Conservation (phyloP, 2,329 filamentous ascomycete genomes). For the Cadophora sp. region DNA sequence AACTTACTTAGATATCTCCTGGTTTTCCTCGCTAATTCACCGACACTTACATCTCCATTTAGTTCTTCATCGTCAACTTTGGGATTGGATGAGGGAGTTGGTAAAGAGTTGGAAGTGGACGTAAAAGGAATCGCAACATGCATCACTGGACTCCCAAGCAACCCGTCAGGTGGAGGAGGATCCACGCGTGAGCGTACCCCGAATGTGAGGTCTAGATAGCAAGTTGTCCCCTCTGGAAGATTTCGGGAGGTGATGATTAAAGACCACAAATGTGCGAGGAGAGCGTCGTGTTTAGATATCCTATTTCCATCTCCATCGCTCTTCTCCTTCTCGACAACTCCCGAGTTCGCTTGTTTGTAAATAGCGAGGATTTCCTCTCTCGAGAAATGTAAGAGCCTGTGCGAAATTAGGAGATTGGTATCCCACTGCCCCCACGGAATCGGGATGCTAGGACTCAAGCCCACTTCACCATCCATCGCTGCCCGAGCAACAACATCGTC, state of each 20-base stretch:
- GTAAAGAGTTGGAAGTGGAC: not conserved
- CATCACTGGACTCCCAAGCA: conserved; percentile 54
- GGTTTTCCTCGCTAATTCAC: conserved; percentile 44
- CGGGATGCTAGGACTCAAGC: conserved; percentile 42
- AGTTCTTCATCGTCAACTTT: not conserved
- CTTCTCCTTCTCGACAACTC: too few species aligned
- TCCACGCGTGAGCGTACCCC: conserved; percentile 50
- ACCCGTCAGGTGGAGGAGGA: conserved; percentile 50
- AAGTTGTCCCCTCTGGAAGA: conserved; percentile 35
- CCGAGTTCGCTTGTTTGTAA: too few species aligned
- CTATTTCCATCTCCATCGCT: too few species aligned
- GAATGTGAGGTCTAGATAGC: conserved; percentile 50
- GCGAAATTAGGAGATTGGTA: conserved; percentile 42
- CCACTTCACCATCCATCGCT: conserved; percentile 17
- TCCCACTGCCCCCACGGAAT: conserved; percentile 55
- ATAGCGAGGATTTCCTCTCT: conserved; percentile 47
- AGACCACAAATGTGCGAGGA: conserved; percentile 55
- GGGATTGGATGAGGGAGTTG: conserved; percentile 23
- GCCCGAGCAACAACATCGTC: conserved; percentile 33
- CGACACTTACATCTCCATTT: not conserved
- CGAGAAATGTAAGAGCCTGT: conserved; percentile 49
- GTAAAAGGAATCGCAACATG: conserved; percentile 46
- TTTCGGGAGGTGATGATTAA: conserved; percentile 52
- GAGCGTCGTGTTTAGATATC: conserved; percentile 53
- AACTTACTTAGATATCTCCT: conserved; percentile 48